phyloP scores from a whole-genome alignment of 306 rosid species.

The Luffa acutangula region DNA sequence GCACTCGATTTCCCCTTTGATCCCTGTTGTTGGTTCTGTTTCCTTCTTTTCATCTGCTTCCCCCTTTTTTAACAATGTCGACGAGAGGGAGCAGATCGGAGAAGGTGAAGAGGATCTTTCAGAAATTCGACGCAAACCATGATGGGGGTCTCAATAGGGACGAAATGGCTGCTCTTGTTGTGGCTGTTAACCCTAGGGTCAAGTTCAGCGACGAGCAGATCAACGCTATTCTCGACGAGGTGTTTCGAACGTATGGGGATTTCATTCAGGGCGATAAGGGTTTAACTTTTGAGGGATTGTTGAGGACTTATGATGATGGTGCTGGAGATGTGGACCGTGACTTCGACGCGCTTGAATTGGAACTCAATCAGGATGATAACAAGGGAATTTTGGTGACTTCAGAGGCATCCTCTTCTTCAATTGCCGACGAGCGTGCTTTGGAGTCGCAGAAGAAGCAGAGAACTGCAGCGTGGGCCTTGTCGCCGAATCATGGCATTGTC shows the following conservation, averaged over 20 bases:
- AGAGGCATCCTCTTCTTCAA: conserved; percentile 79
- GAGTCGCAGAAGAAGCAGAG: conserved; percentile 97
- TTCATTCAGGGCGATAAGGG: conserved; percentile 87
- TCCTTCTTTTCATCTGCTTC: neutral
- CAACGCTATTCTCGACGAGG: conserved; percentile 95
- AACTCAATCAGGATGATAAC: conserved; percentile 40
- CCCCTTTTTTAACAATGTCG: conserved; percentile 39
- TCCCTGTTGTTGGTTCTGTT: neutral
- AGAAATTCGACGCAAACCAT: conserved; percentile 66
- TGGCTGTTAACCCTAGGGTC: conserved; percentile 97
- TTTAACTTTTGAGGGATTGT: conserved; percentile 74
- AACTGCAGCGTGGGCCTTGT: conserved; percentile 95
- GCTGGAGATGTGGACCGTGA: conserved; percentile 98
- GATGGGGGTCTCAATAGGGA: conserved; percentile 87
- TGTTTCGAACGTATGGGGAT: conserved; percentile 75
- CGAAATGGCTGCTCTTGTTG: conserved; percentile 94
- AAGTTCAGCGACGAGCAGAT: conserved; percentile 97
- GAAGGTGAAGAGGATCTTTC: conserved; percentile 84
- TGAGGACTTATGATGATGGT: conserved; percentile 92
- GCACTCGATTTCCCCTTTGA: neutral
- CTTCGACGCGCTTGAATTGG: conserved; percentile 84
- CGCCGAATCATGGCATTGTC: conserved; percentile 89
- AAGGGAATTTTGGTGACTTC: conserved; percentile 35
- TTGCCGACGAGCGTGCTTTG: conserved; percentile 54
- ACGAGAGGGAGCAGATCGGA: conserved; percentile 97